These are phyloP conservation scores for Colletotrichum musae DNA, from an alignment of 2,329 filamentous ascomycete genomes.

Conservation along the genomic window DNA sequence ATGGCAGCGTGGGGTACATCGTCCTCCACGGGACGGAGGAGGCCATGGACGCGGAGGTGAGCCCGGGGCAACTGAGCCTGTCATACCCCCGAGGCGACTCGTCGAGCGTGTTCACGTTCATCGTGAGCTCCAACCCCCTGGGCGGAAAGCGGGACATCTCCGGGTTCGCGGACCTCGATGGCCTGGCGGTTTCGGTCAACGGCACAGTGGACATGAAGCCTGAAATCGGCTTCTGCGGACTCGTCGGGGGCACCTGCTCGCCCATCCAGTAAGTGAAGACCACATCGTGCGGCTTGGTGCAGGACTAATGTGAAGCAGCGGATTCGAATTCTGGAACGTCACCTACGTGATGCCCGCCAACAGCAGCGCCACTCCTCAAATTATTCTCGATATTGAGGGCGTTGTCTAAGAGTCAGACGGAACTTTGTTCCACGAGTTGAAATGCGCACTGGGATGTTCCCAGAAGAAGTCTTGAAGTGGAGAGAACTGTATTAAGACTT, in stretches of 20 bases:
- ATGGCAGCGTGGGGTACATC: constrained; percentile 52
- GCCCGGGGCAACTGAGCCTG: constrained; percentile 59
- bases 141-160: constrained; percentile 56
- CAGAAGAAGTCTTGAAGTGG: no score
- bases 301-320: constrained; percentile 6
- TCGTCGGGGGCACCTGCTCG: constrained; percentile 25
- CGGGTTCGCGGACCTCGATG: constrained; percentile 62
- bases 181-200: constrained; percentile 58
- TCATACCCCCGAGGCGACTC: constrained; percentile 67
- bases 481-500: no score
- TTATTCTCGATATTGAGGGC: background rate
- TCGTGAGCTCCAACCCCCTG: constrained; percentile 61
- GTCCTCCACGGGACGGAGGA: constrained; percentile 55
- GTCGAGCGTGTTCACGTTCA: constrained; percentile 63
- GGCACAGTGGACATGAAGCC: constrained; percentile 56
- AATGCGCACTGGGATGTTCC: no score
- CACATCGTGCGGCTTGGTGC: background rate
- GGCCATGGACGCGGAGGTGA: constrained; percentile 57
- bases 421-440: no score
- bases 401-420: no score
- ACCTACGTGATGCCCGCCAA: constrained; percentile 56
- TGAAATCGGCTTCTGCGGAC: constrained; percentile 21
- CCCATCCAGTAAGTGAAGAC: constrained; percentile 19
- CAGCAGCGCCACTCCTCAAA: constrained; percentile 41
- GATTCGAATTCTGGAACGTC: constrained; percentile 51